Evolutionary conservation across 140 eudicot genomes (phyloP).

Genomic region (Cichorium intybus): DNA sequence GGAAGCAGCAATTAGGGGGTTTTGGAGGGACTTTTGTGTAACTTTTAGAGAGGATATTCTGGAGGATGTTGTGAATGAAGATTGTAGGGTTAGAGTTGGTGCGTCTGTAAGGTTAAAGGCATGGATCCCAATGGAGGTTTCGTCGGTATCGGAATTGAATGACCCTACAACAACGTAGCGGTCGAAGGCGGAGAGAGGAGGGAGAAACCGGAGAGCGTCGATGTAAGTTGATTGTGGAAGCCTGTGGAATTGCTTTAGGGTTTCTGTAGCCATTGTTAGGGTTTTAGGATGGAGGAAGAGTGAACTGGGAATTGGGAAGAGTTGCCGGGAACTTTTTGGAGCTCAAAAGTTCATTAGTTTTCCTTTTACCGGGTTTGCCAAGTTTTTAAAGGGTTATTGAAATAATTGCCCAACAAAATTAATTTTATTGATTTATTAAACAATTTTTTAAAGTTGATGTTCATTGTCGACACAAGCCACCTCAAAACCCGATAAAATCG

Average conservation of each 20-base stretch:
- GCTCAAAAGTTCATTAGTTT: neutral
- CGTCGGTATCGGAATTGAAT: conserved; percentile 50
- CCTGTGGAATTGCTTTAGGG: conserved; percentile 53
- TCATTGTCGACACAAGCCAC: no score
- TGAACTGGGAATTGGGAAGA: neutral
- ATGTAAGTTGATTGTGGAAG: conserved; percentile 74
- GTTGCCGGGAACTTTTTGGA: conserved; percentile 8
- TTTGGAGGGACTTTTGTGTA: conserved; percentile 40
- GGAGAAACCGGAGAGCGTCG: conserved; percentile 83
- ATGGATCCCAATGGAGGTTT: conserved; percentile 44
- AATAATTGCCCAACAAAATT: no score
- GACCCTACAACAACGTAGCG: conserved; percentile 54
- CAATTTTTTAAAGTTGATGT: no score
- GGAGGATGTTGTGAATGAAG: conserved; percentile 44
- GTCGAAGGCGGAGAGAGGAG: conserved; percentile 62
- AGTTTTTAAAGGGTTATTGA: no score
- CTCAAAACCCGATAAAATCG: no score
- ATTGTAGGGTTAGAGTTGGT: conserved; percentile 37
- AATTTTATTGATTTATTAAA: no score
- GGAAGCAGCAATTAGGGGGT: conserved; percentile 57
- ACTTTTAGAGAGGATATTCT: conserved; percentile 58
- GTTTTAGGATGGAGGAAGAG: conserved; percentile 14
- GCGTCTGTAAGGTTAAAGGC: conserved; percentile 40
- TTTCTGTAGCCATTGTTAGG: conserved; percentile 39
- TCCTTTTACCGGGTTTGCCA: no score